Conservation (phyloP, 768 basidiomycete genomes). For the Lactarius psammicola region DNA sequence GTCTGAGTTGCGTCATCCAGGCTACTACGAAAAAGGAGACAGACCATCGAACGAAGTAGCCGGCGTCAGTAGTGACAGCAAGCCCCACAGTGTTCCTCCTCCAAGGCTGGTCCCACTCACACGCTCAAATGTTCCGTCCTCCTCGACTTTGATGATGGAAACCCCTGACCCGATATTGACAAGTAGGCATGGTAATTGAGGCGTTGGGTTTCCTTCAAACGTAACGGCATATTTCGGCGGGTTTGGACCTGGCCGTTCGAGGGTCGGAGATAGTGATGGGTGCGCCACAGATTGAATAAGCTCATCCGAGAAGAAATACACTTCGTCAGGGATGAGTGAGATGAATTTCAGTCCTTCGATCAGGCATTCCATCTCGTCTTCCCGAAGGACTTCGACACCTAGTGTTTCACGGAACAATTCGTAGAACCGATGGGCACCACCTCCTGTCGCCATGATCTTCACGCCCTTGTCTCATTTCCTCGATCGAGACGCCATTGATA, state of each 20-base stretch:
- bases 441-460: conserved; percentile 97
- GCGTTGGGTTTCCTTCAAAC: conserved; percentile 79
- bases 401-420: conserved; percentile 72
- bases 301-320: conserved; percentile 98
- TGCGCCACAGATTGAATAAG: conserved; percentile 71
- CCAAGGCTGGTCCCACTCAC: conserved; percentile 96
- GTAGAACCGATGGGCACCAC: conserved; percentile 94
- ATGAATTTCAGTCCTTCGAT: conserved; percentile 97
- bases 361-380: conserved; percentile 99
- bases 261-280: conserved; percentile 33
- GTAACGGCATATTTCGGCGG: conserved; percentile 87
- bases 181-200: conserved; percentile 91
- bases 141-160: conserved; percentile 95
- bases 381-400: conserved; percentile 79
- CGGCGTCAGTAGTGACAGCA: conserved; percentile 91
- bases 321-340: conserved; percentile 93
- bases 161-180: conserved; percentile 99
- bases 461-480: conserved; percentile 87
- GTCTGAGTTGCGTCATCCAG: conserved; percentile 18
- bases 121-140: conserved; percentile 92
- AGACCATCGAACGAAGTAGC: conserved; percentile 93
- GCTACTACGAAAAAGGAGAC: conserved; percentile 36
- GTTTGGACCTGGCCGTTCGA: conserved; percentile 87
- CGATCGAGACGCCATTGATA: conserved; percentile 82
- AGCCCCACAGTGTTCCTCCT: conserved; percentile 96